These are phyloP conservation scores for Penicillium griseofulvum DNA, from an alignment of 2,329 filamentous ascomycete species.

Conservation along the genomic window DNA sequence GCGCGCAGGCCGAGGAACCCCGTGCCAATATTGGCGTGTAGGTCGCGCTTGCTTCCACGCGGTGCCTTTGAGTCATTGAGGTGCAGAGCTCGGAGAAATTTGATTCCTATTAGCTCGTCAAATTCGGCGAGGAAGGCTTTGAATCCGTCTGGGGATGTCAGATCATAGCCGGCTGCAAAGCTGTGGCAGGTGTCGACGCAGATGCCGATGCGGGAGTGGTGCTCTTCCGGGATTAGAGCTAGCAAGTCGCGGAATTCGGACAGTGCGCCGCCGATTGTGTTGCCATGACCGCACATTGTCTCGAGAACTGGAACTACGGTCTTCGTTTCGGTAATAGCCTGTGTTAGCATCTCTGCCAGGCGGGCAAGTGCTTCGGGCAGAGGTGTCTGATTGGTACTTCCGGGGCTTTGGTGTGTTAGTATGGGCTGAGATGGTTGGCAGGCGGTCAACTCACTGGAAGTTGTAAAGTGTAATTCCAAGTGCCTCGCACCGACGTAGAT, in stretches of 20 bases:
- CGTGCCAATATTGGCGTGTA: slow-evolving; percentile 95
- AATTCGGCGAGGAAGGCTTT: slow-evolving; percentile 71
- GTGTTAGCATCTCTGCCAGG: slow-evolving; percentile 79
- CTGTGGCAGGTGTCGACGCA: slow-evolving; percentile 97
- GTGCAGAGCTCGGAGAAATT: slow-evolving; percentile 82
- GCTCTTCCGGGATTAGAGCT: slow-evolving; percentile 62
- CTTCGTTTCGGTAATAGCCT: slow-evolving; percentile 71
- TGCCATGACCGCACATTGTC: slow-evolving; percentile 91
- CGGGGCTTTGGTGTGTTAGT: slow-evolving; percentile 54
- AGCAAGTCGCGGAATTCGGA: slow-evolving; percentile 87
- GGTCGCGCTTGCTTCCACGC: slow-evolving; percentile 73
- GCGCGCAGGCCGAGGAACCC: slow-evolving; percentile 87
- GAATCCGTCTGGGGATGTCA: slow-evolving; percentile 73
- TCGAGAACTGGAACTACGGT: slow-evolving; percentile 82
- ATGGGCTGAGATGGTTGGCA: neutral
- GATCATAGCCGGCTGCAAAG: slow-evolving; percentile 90
- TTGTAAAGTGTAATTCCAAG: slow-evolving; percentile 93
- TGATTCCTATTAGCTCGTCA: slow-evolving; percentile 70
- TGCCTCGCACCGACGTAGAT: slow-evolving; percentile 77
- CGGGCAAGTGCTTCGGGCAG: slow-evolving; percentile 69
- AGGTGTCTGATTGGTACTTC: slow-evolving; percentile 68
- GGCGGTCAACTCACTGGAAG: slow-evolving; percentile 62
- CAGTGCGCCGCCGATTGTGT: slow-evolving; percentile 80
- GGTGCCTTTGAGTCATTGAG: slow-evolving; percentile 96
- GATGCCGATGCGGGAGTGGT: slow-evolving; percentile 83